Evolutionary conservation across 768 basidiomycete genomes (phyloP), one percentile per base, ranked within the genome.

Genomic region (Auriscalpium microsporum): DNA sequence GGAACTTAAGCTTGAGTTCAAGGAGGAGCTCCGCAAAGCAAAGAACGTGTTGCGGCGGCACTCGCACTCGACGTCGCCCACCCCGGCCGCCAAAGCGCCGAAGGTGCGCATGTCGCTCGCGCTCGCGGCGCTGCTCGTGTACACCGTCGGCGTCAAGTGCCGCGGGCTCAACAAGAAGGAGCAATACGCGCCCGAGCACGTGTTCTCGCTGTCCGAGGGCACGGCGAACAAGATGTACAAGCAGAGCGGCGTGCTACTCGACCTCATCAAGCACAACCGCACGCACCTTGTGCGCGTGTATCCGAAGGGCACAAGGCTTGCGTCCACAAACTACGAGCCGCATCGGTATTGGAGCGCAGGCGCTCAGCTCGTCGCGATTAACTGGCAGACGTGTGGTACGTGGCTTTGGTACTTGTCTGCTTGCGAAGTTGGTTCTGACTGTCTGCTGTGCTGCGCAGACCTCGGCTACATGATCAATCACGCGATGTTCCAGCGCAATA

Each of bases 361-460:
- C 0, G 80, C 83, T 11, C 94, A 97, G 68, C 70, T 97, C 6
- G 93, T 94, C 0, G 93, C 95, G 8, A 78, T 99, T 53, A 99
- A 99, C 69, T 98, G 94, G 93, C 95, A 99, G 70, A 98, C 94
- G 0, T 85, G 85, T 61, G 94, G 93, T 94, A 65, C 54, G 84
- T 74, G 11, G 17, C 28, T 19, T 40, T 35, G 45, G 19, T 14
- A 16, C 13, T 38, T 40, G 10, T 21, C 48, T 35, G 45, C 38
- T 48, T 45, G 8, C 17, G n/a, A 6, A 19, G 28, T 36, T 10
- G 7, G 33, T 9, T 42, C 33, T 33, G 33, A 1, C 17, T 37
- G 17, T 2, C 9, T 16, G 35, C 4, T 10, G 33, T 3, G 42
- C 45, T 21, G 33, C 51, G 5, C 67, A 93, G 94, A 97, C 69